Evolutionary conservation across 1,284 basidiomycete genomes (phyloP).

Genomic region (Cutaneotrichosporon cutaneum): DNA sequence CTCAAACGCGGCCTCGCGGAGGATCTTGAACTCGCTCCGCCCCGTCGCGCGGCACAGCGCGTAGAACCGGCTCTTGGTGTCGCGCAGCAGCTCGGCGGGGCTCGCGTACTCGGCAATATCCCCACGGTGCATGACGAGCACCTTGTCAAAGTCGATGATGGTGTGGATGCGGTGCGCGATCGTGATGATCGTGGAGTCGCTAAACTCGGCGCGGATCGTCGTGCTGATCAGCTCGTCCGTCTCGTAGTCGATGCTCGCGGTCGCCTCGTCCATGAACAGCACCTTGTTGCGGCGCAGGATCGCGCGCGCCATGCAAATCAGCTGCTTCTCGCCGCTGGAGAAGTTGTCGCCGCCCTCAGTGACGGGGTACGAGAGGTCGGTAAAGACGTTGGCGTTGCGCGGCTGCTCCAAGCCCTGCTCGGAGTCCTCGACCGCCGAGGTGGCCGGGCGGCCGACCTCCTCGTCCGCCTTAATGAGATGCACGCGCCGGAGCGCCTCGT

Average conservation of each 20-base stretch:
- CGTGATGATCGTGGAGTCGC: slow-evolving; percentile 59
- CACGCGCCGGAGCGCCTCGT: slow-evolving; percentile 80
- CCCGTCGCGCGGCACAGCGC: slow-evolving; percentile 79
- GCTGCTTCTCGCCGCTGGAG: slow-evolving; percentile 81
- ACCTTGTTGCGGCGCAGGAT: slow-evolving; percentile 72
- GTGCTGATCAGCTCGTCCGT: slow-evolving; percentile 56
- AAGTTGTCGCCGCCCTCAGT: slow-evolving; percentile 77
- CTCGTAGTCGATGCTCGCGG: slow-evolving; percentile 63
- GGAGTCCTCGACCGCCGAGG: not conserved
- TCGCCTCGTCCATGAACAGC: slow-evolving; percentile 79
- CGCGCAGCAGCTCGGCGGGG: slow-evolving; percentile 65
- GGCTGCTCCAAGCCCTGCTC: slow-evolving; percentile 53
- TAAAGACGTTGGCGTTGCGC: slow-evolving; percentile 80
- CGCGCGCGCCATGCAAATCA: slow-evolving; percentile 79
- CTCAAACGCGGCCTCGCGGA: slow-evolving; percentile 54
- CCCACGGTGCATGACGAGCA: slow-evolving; percentile 58
- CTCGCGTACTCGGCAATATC: slow-evolving; percentile 78
- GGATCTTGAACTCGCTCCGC: slow-evolving; percentile 69
- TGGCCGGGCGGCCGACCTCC: slow-evolving; percentile 52
- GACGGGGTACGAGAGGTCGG: slow-evolving; percentile 76
- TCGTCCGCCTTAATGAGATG: slow-evolving; percentile 64
- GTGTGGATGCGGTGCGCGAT: slow-evolving; percentile 68
- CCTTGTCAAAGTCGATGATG: slow-evolving; percentile 82
- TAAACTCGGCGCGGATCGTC: slow-evolving; percentile 58
- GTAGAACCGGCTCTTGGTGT: slow-evolving; percentile 70